phyloP scores from a whole-genome alignment of 257 asterid genomes.

The Salvia splendens region DNA sequence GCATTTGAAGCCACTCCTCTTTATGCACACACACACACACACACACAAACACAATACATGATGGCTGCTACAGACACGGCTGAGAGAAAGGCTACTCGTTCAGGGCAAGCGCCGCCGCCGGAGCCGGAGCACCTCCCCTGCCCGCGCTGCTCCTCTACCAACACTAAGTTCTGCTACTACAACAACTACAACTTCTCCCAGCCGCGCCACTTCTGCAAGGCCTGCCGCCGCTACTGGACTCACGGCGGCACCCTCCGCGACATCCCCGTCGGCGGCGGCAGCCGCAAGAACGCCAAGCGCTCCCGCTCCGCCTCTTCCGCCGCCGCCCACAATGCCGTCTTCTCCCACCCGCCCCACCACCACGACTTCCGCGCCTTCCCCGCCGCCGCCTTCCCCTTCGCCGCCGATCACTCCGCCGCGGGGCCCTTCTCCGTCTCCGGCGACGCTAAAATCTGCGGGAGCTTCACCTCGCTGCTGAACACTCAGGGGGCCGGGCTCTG shows the following conservation, averaged over 20 bases:
- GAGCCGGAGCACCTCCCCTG: constrained; percentile 91
- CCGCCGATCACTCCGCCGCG: constrained; percentile 40
- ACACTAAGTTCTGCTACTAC: constrained; percentile 94
- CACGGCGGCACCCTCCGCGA: constrained; percentile 95
- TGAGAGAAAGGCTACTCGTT: constrained; percentile 43
- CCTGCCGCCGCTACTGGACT: constrained; percentile 99
- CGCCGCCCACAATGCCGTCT: background rate
- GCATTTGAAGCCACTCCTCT: background rate
- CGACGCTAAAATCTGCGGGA: constrained; percentile 50
- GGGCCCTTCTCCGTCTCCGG: constrained; percentile 8
- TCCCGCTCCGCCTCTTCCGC: constrained; percentile 48
- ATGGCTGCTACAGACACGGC: constrained; percentile 39
- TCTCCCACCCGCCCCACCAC: constrained; percentile 22
- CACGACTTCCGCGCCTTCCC: constrained; percentile 57
- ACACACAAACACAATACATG: constrained; percentile 47
- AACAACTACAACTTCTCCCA: constrained; percentile 94
- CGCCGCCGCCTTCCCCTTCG: constrained; percentile 41
- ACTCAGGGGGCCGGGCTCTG: constrained; percentile 56
- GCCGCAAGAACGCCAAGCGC: constrained; percentile 86
- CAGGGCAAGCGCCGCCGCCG: constrained; percentile 60
- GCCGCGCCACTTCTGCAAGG: constrained; percentile 92
- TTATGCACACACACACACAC: background rate
- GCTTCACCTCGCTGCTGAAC: constrained; percentile 74
- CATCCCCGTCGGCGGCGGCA: constrained; percentile 90
- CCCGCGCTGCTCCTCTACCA: constrained; percentile 92